Evolutionary conservation across 2,329 filamentous ascomycete species (phyloP).

Genomic region (Fusarium verticillioides): DNA sequence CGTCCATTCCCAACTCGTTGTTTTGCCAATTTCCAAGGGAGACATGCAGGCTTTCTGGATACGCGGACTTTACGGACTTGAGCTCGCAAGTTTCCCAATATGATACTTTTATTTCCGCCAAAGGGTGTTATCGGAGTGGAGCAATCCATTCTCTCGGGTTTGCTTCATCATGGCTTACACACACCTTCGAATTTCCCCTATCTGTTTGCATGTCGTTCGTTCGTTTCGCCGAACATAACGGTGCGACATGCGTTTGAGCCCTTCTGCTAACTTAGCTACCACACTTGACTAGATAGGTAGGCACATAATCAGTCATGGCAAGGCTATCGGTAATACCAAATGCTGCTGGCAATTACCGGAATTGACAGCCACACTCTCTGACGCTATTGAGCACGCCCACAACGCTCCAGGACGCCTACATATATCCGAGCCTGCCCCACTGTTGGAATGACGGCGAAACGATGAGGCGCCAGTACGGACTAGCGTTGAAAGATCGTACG

Average conservation of each 20-base stretch:
- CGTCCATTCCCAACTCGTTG: background rate
- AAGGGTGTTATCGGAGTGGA: conserved; percentile 24
- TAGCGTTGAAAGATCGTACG: conserved; percentile 46
- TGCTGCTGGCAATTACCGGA: conserved; percentile 11
- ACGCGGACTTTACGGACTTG: conserved; percentile 6
- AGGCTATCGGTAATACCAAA: conserved; percentile 22
- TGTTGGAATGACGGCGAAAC: conserved; percentile 39
- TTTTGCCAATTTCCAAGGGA: conserved; percentile 21
- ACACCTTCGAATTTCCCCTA: conserved; percentile 21
- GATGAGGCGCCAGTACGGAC: conserved; percentile 33
- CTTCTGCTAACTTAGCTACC: background rate
- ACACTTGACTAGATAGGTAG: background rate
- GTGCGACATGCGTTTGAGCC: background rate
- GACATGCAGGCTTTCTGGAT: background rate
- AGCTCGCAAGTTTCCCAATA: conserved; percentile 6
- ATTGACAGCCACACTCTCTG: conserved; percentile 15
- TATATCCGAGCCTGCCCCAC: conserved; percentile 28
- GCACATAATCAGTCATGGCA: background rate
- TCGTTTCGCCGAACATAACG: conserved; percentile 13
- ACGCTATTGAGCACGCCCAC: background rate
- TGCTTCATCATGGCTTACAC: conserved; percentile 14
- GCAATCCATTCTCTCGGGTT: conserved; percentile 27
- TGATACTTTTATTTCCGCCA: conserved; percentile 18
- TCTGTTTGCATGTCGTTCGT: background rate
- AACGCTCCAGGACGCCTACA: conserved; percentile 14